Evolutionary conservation across 2,329 filamentous ascomycete genomes (phyloP).

Genomic region (Penicillium glabrum): DNA sequence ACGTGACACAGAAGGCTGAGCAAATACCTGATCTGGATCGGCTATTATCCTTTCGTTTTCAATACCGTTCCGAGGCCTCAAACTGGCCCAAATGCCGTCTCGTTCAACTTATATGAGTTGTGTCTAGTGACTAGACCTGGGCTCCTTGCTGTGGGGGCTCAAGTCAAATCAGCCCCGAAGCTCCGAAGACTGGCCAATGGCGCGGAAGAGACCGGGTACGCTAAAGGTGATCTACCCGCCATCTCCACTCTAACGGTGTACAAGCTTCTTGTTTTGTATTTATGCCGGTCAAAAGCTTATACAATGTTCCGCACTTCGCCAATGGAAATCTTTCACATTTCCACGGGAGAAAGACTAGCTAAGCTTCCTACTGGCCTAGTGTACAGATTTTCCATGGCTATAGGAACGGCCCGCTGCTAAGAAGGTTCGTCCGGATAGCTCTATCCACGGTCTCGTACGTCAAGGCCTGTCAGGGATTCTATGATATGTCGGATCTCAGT

Average conservation of each 20-base stretch:
- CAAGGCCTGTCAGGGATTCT: conserved; percentile 16
- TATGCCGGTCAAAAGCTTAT: neutral
- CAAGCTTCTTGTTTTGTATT: conserved; percentile 1
- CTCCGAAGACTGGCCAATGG: neutral
- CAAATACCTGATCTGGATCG: neutral
- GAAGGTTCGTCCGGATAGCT: conserved; percentile 10
- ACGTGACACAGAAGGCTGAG: neutral
- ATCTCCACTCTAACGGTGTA: conserved; percentile 9
- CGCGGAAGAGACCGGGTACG: conserved; percentile 7
- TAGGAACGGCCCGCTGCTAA: conserved; percentile 5
- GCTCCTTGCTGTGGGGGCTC: too few relatives aligned
- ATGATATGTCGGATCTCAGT: conserved; percentile 11
- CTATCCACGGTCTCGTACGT: conserved; percentile 21
- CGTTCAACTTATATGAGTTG: neutral
- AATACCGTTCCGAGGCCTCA: too few relatives aligned
- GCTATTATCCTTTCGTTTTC: neutral
- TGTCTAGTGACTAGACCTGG: neutral
- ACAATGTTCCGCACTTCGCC: conserved; percentile 6
- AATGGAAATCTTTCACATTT: conserved; percentile 9
- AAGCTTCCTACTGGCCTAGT: conserved; percentile 2
- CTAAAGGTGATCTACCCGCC: neutral
- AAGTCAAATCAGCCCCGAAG: neutral
- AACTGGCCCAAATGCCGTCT: neutral
- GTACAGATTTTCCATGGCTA: conserved; percentile 1
- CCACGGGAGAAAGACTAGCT: conserved; percentile 9